phyloP scores from a whole-genome alignment of 2,329 filamentous ascomycete genomes.

The Epichloe baconii region DNA sequence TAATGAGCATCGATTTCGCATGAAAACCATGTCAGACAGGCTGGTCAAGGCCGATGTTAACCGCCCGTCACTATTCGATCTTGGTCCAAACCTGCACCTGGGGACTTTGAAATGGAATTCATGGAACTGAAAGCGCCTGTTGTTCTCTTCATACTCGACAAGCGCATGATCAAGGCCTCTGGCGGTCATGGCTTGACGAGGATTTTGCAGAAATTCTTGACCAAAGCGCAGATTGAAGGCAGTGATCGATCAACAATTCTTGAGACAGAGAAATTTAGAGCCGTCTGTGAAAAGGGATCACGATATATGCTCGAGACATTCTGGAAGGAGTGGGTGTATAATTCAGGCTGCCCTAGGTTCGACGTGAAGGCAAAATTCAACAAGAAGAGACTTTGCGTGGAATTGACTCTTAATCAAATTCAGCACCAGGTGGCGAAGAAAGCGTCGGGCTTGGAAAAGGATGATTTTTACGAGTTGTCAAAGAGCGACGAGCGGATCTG shows the following conservation, averaged over 20 bases:
- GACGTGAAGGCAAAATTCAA: slow-evolving; percentile 84
- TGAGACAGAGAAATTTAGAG: slow-evolving; percentile 62
- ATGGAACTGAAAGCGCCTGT: slow-evolving; percentile 82
- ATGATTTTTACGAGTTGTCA: slow-evolving; percentile 75
- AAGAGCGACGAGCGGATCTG: slow-evolving; percentile 61
- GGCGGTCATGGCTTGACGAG: slow-evolving; percentile 68
- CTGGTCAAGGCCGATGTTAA: slow-evolving; percentile 72
- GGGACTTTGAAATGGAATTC: slow-evolving; percentile 78
- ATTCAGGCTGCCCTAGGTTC: slow-evolving; percentile 80
- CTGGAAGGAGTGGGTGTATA: slow-evolving; percentile 85
- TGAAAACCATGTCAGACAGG: slow-evolving; percentile 72
- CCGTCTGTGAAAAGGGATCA: slow-evolving; percentile 75
- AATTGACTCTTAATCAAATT: slow-evolving; percentile 75
- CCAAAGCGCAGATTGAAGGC: slow-evolving; percentile 61
- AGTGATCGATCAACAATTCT: slow-evolving; percentile 57
- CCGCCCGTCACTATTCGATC: slow-evolving; percentile 67
- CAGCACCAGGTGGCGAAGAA: slow-evolving; percentile 35
- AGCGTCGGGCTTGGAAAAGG: slow-evolving; percentile 44
- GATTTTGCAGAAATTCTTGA: slow-evolving; percentile 74
- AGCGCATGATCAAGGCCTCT: slow-evolving; percentile 76
- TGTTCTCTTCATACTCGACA: slow-evolving; percentile 87
- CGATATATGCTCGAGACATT: slow-evolving; percentile 80
- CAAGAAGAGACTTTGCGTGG: slow-evolving; percentile 91
- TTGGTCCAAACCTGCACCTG: slow-evolving; percentile 65
- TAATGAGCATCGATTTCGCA: slow-evolving; percentile 84